Conservation (phyloP, 140 eudicot species). For the Flaveria floridana region DNA sequence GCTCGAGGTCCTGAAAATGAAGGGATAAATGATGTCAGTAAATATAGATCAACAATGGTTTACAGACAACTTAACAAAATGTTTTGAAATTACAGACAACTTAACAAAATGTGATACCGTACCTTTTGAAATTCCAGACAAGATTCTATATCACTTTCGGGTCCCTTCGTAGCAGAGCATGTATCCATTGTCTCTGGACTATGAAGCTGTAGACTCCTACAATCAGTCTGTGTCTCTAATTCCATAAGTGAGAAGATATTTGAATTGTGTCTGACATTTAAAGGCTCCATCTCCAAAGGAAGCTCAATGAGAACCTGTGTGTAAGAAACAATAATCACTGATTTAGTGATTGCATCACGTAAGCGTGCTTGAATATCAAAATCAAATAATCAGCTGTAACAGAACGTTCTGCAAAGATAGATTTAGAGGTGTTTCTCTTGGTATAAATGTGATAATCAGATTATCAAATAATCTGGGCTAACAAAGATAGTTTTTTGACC, state of each 20-base stretch:
- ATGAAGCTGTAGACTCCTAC: slow-evolving; percentile 25
- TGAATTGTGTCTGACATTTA: slow-evolving; percentile 20
- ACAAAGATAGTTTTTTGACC: too few species aligned
- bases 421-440: not conserved
- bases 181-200: slow-evolving; percentile 25
- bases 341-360: not conserved
- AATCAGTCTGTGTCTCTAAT: slow-evolving; percentile 32
- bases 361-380: not conserved
- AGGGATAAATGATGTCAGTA: slow-evolving; percentile 17
- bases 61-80: not conserved
- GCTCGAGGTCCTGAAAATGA: slow-evolving; percentile 45
- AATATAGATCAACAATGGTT: not conserved
- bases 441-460: too few species aligned
- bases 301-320: slow-evolving; percentile 46
- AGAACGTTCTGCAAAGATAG: not conserved
- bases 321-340: slow-evolving; percentile 6
- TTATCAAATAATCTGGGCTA: too few species aligned
- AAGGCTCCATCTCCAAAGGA: slow-evolving; percentile 27
- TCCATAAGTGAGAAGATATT: slow-evolving; percentile 5
- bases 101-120: slow-evolving; percentile 1
- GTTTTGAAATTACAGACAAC: not conserved
- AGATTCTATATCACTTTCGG: slow-evolving; percentile 12
- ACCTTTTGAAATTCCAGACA: slow-evolving; percentile 35
- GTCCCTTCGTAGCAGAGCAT: slow-evolving; percentile 10
- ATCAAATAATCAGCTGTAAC: not conserved